Conservation (phyloP, 352 stramenopile genomes). For the Phytophthora macrochlamydospora region DNA sequence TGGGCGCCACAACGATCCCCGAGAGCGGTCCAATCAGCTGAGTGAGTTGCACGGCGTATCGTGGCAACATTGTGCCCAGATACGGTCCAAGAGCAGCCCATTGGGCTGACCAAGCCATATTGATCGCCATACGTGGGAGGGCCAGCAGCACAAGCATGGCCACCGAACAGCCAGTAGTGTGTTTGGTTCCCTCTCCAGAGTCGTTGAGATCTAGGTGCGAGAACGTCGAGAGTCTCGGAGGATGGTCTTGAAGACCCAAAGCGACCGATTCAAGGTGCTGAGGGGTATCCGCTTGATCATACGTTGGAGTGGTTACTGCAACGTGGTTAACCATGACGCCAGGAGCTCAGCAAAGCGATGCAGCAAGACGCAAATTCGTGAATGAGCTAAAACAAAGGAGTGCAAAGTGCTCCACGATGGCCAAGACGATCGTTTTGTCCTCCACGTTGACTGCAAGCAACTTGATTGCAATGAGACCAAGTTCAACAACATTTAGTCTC, state of each 20-base stretch:
- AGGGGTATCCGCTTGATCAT: slow-evolving; percentile 39
- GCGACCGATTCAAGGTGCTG: slow-evolving; percentile 20
- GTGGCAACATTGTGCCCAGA: slow-evolving; percentile 67
- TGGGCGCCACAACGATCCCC: slow-evolving; percentile 71
- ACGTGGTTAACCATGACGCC: slow-evolving; percentile 27
- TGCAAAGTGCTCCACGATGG: too few relatives aligned
- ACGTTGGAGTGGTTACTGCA: slow-evolving; percentile 51
- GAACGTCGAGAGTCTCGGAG: slow-evolving; percentile 37
- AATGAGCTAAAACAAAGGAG: slow-evolving; percentile 15
- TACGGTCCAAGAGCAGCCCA: slow-evolving; percentile 76
- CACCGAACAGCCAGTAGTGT: slow-evolving; percentile 53
- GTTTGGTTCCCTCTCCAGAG: slow-evolving; percentile 22
- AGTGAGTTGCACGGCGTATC: slow-evolving; percentile 74
- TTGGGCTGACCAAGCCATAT: slow-evolving; percentile 82
- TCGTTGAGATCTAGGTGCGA: slow-evolving; percentile 39
- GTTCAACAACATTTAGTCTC: slow-evolving; percentile 22
- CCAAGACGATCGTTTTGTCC: background rate
- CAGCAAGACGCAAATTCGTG: slow-evolving; percentile 3
- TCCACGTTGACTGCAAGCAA: background rate
- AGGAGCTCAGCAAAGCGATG: background rate
- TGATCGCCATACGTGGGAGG: slow-evolving; percentile 72
- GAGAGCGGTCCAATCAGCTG: slow-evolving; percentile 75
- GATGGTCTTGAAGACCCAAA: slow-evolving; percentile 31
- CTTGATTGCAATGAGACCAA: slow-evolving; percentile 11
- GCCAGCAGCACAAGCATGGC: slow-evolving; percentile 72